These are phyloP conservation scores for Atkinsonella texensis DNA, from an alignment of 2,329 filamentous ascomycete genomes.

Conservation along the genomic window DNA sequence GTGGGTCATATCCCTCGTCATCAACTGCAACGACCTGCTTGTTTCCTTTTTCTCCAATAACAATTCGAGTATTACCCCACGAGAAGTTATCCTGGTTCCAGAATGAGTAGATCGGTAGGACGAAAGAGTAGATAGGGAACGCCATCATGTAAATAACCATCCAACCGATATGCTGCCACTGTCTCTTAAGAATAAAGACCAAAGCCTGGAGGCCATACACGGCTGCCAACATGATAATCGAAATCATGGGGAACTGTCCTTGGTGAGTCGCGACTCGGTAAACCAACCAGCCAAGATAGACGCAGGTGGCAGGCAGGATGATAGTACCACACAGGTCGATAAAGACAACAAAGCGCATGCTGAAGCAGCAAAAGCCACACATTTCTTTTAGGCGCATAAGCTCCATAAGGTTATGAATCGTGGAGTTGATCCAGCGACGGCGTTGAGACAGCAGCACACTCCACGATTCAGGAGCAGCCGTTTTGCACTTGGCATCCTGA, in stretches of 20 bases:
- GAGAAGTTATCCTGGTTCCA: conserved; percentile 99
- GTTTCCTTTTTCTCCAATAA: conserved; percentile 84
- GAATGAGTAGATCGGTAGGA: conserved; percentile 93
- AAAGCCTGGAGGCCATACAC: conserved; percentile 93
- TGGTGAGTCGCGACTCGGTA: conserved; percentile 58
- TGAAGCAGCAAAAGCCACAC: conserved; percentile 98
- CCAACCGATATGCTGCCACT: conserved; percentile 98
- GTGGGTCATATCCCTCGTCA: conserved; percentile 77
- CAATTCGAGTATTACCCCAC: conserved; percentile 97
- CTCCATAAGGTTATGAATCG: conserved; percentile 90
- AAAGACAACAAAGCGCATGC: conserved; percentile 93
- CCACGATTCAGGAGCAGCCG: conserved; percentile 89
- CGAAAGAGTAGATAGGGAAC: conserved; percentile 84
- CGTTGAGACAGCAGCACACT: conserved; percentile 91
- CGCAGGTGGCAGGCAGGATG: conserved; percentile 78
- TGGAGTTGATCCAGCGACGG: conserved; percentile 99
- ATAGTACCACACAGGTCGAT: conserved; percentile 89
- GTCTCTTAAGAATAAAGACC: conserved; percentile 91
- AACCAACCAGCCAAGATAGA: conserved; percentile 79
- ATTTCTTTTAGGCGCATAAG: conserved; percentile 83
- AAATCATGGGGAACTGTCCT: conserved; percentile 75
- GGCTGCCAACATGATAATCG: conserved; percentile 75
- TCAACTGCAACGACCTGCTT: conserved; percentile 85
- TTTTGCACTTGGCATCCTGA: conserved; percentile 83
- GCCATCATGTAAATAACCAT: conserved; percentile 98